Evolutionary conservation across 352 stramenopile species (phyloP).

Genomic region (Globisporangium radiosum): DNA sequence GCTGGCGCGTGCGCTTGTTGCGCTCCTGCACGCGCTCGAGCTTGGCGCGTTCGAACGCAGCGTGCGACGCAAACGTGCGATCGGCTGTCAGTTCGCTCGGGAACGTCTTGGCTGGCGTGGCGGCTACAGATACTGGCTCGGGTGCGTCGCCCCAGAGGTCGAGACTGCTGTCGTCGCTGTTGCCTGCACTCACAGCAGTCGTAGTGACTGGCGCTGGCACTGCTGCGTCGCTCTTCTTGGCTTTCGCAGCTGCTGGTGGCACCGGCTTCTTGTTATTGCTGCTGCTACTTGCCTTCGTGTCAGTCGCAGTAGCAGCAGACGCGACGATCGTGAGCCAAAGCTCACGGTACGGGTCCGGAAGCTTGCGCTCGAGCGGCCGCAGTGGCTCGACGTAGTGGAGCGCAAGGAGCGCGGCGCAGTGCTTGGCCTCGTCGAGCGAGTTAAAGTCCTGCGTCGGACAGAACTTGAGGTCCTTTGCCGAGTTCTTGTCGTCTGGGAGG

Average conservation of each 20-base stretch:
- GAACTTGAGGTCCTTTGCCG: slow-evolving; percentile 92
- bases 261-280: not conserved
- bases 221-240: no score
- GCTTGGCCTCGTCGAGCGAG: slow-evolving; percentile 86
- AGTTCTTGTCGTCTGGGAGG: slow-evolving; percentile 91
- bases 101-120: slow-evolving; percentile 15
- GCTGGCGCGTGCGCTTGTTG: slow-evolving; percentile 73
- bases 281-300: not conserved
- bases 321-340: slow-evolving; percentile 81
- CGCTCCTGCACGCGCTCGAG: slow-evolving; percentile 41
- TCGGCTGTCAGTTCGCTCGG: slow-evolving; percentile 51
- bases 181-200: not conserved
- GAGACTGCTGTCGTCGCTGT: slow-evolving; percentile 13
- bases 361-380: slow-evolving; percentile 91
- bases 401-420: slow-evolving; percentile 90
- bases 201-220: not conserved
- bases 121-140: not conserved
- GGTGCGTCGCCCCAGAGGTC: slow-evolving; percentile 34
- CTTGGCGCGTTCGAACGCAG: slow-evolving; percentile 60
- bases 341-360: slow-evolving; percentile 94
- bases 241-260: not conserved
- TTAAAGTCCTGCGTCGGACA: slow-evolving; percentile 81
- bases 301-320: not conserved
- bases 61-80: slow-evolving; percentile 67
- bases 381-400: slow-evolving; percentile 92